Evolutionary conservation across 169 alveolate genomes (phyloP).

Genomic region (Cryptosporidium parvum): DNA sequence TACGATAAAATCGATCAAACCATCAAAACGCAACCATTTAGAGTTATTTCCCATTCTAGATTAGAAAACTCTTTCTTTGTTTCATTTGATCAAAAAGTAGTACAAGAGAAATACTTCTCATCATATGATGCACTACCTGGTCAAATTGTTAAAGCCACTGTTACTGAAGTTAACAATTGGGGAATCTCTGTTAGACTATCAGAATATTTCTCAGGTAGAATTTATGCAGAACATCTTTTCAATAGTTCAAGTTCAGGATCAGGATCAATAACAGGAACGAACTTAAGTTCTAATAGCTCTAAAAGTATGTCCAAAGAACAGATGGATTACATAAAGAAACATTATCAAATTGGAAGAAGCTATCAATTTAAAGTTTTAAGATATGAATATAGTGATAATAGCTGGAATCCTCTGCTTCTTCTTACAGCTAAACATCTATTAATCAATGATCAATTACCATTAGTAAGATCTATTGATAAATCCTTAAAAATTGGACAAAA

Average conservation of each 20-base stretch:
- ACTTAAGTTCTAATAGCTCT: not conserved
- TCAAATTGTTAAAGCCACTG: conserved; percentile 34
- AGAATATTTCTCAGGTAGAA: conserved; percentile 55
- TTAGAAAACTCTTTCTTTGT: conserved; percentile 37
- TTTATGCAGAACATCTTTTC: conserved; percentile 47
- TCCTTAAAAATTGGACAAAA: conserved; percentile 34
- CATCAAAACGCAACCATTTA: conserved; percentile 1
- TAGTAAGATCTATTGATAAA: not conserved
- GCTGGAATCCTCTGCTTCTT: conserved; percentile 58
- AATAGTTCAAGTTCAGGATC: conserved; percentile 22
- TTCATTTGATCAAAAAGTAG: conserved; percentile 40
- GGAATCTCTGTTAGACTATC: conserved; percentile 58
- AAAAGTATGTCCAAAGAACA: conserved; percentile 30
- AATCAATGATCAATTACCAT: conserved; percentile 38
- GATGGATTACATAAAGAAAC: conserved; percentile 49
- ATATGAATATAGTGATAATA: conserved; percentile 41
- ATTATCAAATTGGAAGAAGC: conserved; percentile 59
- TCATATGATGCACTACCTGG: conserved; percentile 35
- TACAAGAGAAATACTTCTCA: conserved; percentile 44
- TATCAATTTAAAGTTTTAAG: conserved; percentile 45
- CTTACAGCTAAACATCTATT: conserved; percentile 38
- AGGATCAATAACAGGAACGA: not conserved
- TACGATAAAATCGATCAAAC: conserved; percentile 18
- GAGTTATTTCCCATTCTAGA: conserved; percentile 55
- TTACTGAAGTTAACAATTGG: conserved; percentile 36